These are phyloP conservation scores for Solanum pennellii DNA, from an alignment of 257 asterid genomes.

Conservation along the genomic window DNA sequence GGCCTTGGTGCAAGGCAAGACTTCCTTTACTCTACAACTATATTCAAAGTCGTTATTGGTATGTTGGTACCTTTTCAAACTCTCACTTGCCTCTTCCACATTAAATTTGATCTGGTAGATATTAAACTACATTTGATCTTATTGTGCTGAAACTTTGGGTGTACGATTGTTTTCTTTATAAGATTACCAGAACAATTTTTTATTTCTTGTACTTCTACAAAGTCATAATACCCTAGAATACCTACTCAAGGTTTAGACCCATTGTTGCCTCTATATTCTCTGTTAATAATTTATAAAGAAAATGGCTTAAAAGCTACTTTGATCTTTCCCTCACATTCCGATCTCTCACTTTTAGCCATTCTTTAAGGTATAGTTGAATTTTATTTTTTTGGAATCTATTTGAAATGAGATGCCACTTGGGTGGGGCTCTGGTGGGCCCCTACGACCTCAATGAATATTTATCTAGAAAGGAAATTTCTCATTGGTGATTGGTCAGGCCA, in stretches of 20 bases:
- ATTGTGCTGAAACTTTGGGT: neutral
- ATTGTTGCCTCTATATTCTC: neutral
- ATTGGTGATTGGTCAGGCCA: neutral
- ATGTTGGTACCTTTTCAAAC: conserved; percentile 17
- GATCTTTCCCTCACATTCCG: neutral
- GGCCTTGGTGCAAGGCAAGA: conserved; percentile 94
- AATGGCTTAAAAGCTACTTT: neutral
- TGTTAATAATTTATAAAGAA: neutral
- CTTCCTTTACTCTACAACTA: conserved; percentile 84
- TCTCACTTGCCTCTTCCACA: neutral
- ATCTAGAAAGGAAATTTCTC: neutral
- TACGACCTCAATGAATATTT: neutral
- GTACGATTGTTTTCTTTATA: neutral
- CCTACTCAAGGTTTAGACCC: neutral
- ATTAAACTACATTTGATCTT: neutral
- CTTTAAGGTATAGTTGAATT: neutral
- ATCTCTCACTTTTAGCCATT: neutral
- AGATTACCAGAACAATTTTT: neutral
- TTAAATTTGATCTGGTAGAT: neutral
- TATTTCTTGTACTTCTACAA: neutral
- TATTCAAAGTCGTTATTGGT: conserved; percentile 94
- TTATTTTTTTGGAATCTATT: neutral
- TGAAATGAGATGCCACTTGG: neutral
- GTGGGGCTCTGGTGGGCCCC: neutral
- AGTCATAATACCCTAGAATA: neutral